Evolutionary conservation across 108 stramenopile genomes (phyloP).

Genomic region (Cylindrotheca fusiformis): DNA sequence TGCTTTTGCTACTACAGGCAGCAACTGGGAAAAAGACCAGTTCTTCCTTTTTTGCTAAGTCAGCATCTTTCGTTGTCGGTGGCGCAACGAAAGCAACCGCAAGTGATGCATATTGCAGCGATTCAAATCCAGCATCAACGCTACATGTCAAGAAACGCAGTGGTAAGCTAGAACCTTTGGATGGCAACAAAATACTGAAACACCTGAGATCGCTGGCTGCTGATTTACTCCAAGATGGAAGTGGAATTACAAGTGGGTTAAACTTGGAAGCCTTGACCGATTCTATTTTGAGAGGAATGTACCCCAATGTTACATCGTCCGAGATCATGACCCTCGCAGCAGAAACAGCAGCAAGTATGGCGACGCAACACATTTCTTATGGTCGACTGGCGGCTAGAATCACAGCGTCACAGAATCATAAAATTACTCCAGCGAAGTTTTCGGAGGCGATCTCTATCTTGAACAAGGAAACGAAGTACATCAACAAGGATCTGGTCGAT

Average conservation of each 20-base stretch:
- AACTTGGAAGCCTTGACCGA: constrained; percentile 49
- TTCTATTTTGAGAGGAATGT: constrained; percentile 66
- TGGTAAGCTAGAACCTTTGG: constrained; percentile 38
- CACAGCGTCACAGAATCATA: constrained; percentile 81
- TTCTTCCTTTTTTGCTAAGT: too few relatives aligned
- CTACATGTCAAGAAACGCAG: constrained; percentile 28
- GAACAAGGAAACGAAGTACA: constrained; percentile 60
- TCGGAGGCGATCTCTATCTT: constrained; percentile 69
- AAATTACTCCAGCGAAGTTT: constrained; percentile 81
- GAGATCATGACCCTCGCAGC: constrained; percentile 96
- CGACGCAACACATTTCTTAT: constrained; percentile 94
- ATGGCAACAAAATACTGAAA: constrained; percentile 45
- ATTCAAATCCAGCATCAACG: too few relatives aligned
- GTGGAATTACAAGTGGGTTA: constrained; percentile 38
- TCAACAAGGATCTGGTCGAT: constrained; percentile 73
- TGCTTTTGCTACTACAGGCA: too few relatives aligned
- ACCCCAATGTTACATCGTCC: constrained; percentile 85
- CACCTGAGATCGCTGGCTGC: constrained; percentile 36
- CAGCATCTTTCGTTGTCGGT: too few relatives aligned
- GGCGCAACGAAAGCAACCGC: too few relatives aligned
- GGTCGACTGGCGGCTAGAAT: constrained; percentile 92
- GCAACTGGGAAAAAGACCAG: too few relatives aligned
- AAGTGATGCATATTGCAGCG: too few relatives aligned
- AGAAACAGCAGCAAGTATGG: constrained; percentile 90
- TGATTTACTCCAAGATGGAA: constrained; percentile 3